phyloP scores from a whole-genome alignment of 73 alveolate genomes.

The Symbiodinium natans region DNA sequence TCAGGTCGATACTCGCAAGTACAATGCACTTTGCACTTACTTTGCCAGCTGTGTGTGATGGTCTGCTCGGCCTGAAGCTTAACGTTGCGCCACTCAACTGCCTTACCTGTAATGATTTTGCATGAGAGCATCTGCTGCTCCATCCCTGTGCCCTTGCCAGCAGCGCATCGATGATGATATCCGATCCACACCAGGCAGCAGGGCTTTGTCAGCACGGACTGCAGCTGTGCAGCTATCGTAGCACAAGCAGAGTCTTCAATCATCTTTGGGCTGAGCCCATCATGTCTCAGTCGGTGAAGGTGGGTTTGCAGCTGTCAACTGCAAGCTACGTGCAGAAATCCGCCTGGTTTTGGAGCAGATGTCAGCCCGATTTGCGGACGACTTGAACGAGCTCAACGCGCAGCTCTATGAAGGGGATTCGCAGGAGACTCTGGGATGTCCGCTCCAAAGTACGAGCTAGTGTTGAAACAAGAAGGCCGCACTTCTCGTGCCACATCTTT shows the following conservation, averaged over 20 bases:
- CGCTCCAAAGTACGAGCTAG: no score
- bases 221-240: background rate
- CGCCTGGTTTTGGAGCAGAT: background rate
- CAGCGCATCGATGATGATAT: background rate
- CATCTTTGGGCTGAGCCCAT: background rate
- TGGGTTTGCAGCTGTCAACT: background rate
- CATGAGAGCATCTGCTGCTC: background rate
- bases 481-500: no score
- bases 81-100: no score
- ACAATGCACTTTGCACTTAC: no score
- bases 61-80: no score
- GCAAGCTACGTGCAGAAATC: background rate
- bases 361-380: background rate
- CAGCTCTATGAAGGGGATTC: background rate
- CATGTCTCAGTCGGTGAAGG: background rate
- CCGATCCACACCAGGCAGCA: background rate
- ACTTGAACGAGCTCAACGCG: background rate
- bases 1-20: no score
- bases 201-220: background rate
- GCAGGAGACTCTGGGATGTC: background rate
- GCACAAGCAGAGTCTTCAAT: background rate
- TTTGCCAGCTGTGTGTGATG: no score
- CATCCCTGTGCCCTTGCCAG: background rate
- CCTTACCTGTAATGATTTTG: no score
- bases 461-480: no score